These are phyloP conservation scores for Kluyveromyces starmeri DNA, from an alignment of 805 yeast species.

Conservation along the genomic window DNA sequence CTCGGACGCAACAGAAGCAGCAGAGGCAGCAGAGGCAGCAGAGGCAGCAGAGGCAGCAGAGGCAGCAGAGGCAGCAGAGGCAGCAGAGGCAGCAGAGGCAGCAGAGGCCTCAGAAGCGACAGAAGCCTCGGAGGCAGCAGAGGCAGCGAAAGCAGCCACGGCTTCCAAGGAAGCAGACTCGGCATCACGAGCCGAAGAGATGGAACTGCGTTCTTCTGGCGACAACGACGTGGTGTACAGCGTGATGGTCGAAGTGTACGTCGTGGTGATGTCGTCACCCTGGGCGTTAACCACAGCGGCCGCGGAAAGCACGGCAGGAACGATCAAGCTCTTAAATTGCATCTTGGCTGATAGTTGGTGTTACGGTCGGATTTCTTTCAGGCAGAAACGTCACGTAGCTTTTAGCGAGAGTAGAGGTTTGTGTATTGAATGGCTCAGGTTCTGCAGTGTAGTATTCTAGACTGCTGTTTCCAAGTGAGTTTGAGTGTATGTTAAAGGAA, in stretches of 20 bases:
- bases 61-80: constrained; percentile 15
- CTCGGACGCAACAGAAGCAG: constrained; percentile 20
- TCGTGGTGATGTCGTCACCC: constrained; percentile 7
- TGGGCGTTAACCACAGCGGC: constrained; percentile 4
- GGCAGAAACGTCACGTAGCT: too few relatives aligned
- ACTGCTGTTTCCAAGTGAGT: too few relatives aligned
- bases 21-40: constrained; percentile 17
- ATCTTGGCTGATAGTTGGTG: constrained; percentile 2
- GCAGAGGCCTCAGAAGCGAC: constrained; percentile 13
- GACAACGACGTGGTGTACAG: constrained; percentile 7
- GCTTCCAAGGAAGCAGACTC: constrained; percentile 14
- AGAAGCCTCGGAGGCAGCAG: constrained; percentile 16
- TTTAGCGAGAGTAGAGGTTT: not conserved
- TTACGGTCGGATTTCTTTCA: too few relatives aligned
- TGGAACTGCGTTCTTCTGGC: constrained; percentile 5
- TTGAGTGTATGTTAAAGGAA: constrained; percentile 7
- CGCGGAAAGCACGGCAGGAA: constrained; percentile 3
- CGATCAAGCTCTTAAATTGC: constrained; percentile 5
- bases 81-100: constrained; percentile 13
- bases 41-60: constrained; percentile 13
- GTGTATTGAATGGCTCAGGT: too few relatives aligned
- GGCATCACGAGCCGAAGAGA: constrained; percentile 9
- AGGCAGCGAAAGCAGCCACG: constrained; percentile 14
- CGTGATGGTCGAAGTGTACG: constrained; percentile 9
- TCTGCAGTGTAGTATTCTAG: too few relatives aligned